These are phyloP conservation scores for Pseudopyricularia javanii DNA, from an alignment of 2,329 filamentous ascomycete species.

Conservation along the genomic window DNA sequence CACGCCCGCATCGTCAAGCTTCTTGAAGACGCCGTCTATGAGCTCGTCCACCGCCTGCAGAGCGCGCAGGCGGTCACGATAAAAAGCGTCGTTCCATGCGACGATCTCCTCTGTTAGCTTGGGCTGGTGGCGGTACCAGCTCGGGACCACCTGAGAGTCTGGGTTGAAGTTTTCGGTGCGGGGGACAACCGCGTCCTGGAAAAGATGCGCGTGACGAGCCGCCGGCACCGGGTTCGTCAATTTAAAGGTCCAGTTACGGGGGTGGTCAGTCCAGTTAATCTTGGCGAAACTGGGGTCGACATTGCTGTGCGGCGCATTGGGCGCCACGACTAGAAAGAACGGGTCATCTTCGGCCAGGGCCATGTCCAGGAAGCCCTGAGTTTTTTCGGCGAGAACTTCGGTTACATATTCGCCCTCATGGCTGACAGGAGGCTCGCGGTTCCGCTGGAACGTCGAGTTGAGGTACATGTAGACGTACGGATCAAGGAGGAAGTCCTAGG, in stretches of 20 bases:
- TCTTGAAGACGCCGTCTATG: constrained; percentile 30
- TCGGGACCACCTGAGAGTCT: constrained; percentile 15
- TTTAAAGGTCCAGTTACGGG: too few species aligned
- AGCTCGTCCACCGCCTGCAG: constrained; percentile 45
- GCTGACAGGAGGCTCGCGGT: too few species aligned
- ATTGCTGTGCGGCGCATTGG: constrained; percentile 57
- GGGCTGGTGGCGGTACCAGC: constrained; percentile 30
- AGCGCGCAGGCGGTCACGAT: constrained; percentile 35
- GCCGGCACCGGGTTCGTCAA: constrained; percentile 7
- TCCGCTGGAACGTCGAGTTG: too few species aligned
- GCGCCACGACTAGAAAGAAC: constrained; percentile 56
- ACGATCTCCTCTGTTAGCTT: constrained; percentile 24
- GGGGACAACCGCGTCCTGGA: constrained; percentile 8
- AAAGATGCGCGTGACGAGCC: constrained; percentile 8
- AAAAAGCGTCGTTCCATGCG: constrained; percentile 35
- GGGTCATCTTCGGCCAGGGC: constrained; percentile 26
- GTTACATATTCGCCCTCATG: too few species aligned
- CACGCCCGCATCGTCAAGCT: constrained; percentile 32
- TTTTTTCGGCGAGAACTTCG: too few species aligned
- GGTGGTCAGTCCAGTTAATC: too few species aligned
- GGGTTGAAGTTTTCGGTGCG: constrained; percentile 13
- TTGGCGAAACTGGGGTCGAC: too few species aligned
- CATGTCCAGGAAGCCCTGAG: too few species aligned
- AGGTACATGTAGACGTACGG: too few species aligned
- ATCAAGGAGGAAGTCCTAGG: too few species aligned